Conservation (phyloP, 1,284 basidiomycete species). For the Austroboletus rostrupii region DNA sequence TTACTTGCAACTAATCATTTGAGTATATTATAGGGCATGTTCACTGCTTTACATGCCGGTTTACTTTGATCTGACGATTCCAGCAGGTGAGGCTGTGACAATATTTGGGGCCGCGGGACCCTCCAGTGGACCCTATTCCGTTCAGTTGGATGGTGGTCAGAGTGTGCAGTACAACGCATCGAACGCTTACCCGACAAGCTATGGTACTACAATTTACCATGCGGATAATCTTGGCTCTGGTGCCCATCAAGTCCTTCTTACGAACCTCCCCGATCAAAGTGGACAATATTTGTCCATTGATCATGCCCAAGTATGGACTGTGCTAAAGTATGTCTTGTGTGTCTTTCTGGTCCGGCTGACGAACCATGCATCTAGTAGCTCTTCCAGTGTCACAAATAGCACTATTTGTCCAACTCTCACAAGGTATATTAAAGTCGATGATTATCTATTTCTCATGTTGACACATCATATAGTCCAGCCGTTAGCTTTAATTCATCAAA, state of each 20-base stretch:
- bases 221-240: constrained; percentile 28
- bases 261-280: constrained; percentile 21
- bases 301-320: constrained; percentile 20
- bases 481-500: background rate
- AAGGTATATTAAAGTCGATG: constrained; percentile 11
- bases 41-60: background rate
- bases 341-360: constrained; percentile 2
- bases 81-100: constrained; percentile 25
- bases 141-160: constrained; percentile 18
- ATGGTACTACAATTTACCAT: constrained; percentile 25
- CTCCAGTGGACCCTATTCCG: constrained; percentile 20
- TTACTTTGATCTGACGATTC: background rate
- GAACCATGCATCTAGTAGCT: background rate
- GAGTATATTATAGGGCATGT: constrained; percentile 15
- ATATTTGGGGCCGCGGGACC: constrained; percentile 25
- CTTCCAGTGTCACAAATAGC: background rate
- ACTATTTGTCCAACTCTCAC: background rate
- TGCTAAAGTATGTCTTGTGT: constrained; percentile 10
- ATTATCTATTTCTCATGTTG: background rate
- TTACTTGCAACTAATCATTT: background rate
- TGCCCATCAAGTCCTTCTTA: constrained; percentile 18
- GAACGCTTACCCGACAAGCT: constrained; percentile 13
- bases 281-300: constrained; percentile 22
- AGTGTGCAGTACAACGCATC: constrained; percentile 22
- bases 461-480: background rate